Evolutionary conservation across 2,329 filamentous ascomycete genomes (phyloP), one percentile per base, ranked within the genome.

Genomic region (Claviceps sp.): DNA sequence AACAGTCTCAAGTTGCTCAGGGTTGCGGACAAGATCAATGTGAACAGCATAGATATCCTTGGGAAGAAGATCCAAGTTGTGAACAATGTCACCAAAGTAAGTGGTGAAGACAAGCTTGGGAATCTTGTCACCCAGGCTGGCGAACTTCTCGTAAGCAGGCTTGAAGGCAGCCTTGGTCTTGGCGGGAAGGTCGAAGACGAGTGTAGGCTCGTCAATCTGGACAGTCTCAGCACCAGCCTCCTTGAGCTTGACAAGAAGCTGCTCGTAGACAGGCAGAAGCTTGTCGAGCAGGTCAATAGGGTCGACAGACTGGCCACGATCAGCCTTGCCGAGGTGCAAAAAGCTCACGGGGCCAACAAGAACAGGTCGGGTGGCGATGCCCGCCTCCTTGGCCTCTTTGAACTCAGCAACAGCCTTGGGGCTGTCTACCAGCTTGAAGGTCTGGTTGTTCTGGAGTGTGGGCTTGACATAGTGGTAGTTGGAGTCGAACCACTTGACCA

Each of bases 391-490:
- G 68, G 93, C 93, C 81, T 98, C 93, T 63, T 86, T 80, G 82
- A 93, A 98, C 73, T 98, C 88, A 63, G 71, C 77, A 60, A 98
- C 87, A 62, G 93, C 89, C 85, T 98, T 98, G 71, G 93, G 89
- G 72, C 84, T 85, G 62, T 81, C 74, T 57, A 78, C 73, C 57
- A 98, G 88, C 75, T 85, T 90, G 84, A 98, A 98, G 67, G 80
- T 84, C 82, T 98, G 93, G 80, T 87, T 86, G 76, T 96, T 85
- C 75, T 96, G 89, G 61, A 98, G 82, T 57, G 93, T 96, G 59
- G 93, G 93, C 84, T 97, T 97, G 76, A 97, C 93, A 73, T 98
- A 98, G 82, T 97, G 93, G 85, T 98, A 98, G 86, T 98, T 98
- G 60, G 89, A 95, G 81, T 98, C 93, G 70, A 98, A 98, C 93